Evolutionary conservation across 1,284 basidiomycete genomes (phyloP).

Genomic region (Irpex rosettiformis): DNA sequence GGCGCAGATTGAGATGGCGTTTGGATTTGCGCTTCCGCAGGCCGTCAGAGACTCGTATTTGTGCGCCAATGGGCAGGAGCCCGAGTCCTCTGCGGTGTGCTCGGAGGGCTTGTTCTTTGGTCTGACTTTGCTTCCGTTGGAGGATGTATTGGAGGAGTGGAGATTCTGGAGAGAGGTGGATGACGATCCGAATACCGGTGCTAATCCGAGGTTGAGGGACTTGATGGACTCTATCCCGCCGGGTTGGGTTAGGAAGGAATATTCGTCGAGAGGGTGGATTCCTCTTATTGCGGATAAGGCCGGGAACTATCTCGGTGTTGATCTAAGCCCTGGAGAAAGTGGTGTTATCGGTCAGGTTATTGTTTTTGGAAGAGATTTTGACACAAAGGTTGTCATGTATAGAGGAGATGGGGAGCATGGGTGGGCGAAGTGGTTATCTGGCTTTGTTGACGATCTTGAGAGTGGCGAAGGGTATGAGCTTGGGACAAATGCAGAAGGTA

Average conservation of each 20-base stretch:
- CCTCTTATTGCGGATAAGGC: conserved; percentile 91
- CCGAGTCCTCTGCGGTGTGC: conserved; percentile 80
- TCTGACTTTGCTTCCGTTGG: conserved; percentile 78
- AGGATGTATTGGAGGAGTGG: conserved; percentile 92
- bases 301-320: conserved; percentile 96
- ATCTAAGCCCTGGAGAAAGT: conserved; percentile 80
- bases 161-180: conserved; percentile 92
- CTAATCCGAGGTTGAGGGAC: conserved; percentile 65
- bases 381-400: conserved; percentile 95
- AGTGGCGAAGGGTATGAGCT: conserved; percentile 84
- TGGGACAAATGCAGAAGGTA: conserved; percentile 47
- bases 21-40: conserved; percentile 77
- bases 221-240: conserved; percentile 90
- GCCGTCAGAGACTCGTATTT: conserved; percentile 84
- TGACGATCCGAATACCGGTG: conserved; percentile 76
- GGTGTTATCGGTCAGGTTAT: conserved; percentile 92
- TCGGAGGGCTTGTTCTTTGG: conserved; percentile 91
- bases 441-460: conserved; percentile 92
- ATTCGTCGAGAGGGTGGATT: conserved; percentile 95
- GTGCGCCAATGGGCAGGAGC: conserved; percentile 82
- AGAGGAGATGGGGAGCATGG: conserved; percentile 86
- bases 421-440: conserved; percentile 95
- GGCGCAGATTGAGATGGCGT: conserved; percentile 73
- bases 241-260: conserved; percentile 87
- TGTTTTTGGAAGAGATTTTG: conserved; percentile 96